These are phyloP conservation scores for Pythium guiyangense DNA, from an alignment of 352 stramenopile genomes.

Conservation along the genomic window DNA sequence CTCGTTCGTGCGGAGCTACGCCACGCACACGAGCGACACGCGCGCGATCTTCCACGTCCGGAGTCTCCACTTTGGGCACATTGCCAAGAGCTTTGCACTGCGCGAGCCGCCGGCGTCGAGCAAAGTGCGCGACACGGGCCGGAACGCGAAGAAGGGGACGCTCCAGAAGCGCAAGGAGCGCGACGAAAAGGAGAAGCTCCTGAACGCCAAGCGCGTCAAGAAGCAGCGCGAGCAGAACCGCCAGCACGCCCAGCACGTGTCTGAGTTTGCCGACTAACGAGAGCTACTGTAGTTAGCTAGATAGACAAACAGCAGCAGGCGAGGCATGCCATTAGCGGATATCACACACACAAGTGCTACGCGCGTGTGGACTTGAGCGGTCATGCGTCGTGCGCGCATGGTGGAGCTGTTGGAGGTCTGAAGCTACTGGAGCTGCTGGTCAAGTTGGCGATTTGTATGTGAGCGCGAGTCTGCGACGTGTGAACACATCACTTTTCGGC, in stretches of 20 bases:
- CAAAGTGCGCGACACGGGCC: constrained; percentile 72
- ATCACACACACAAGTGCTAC: no score
- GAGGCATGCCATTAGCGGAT: background rate
- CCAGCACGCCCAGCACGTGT: constrained; percentile 66
- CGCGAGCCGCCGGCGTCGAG: constrained; percentile 76
- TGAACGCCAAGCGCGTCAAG: constrained; percentile 55
- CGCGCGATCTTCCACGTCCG: constrained; percentile 92
- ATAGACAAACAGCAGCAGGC: background rate
- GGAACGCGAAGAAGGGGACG: constrained; percentile 73
- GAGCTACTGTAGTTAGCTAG: background rate
- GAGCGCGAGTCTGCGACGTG: constrained; percentile 7
- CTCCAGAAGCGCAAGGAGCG: constrained; percentile 80
- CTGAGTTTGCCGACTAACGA: constrained; percentile 66
- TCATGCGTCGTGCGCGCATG: no score
- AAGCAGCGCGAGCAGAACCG: constrained; percentile 56
- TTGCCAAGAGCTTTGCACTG: constrained; percentile 91
- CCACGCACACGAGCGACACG: constrained; percentile 88
- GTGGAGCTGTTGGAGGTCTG: no score
- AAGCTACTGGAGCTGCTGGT: no score
- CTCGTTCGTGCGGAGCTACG: constrained; percentile 92
- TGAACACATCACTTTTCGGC: constrained; percentile 3
- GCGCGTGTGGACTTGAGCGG: no score
- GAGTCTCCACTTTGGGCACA: constrained; percentile 91
- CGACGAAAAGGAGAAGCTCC: constrained; percentile 61
- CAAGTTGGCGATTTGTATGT: background rate